These are phyloP conservation scores for Metschnikowia chrysomelidarum DNA, from an alignment of 805 yeast genomes.

Conservation along the genomic window DNA sequence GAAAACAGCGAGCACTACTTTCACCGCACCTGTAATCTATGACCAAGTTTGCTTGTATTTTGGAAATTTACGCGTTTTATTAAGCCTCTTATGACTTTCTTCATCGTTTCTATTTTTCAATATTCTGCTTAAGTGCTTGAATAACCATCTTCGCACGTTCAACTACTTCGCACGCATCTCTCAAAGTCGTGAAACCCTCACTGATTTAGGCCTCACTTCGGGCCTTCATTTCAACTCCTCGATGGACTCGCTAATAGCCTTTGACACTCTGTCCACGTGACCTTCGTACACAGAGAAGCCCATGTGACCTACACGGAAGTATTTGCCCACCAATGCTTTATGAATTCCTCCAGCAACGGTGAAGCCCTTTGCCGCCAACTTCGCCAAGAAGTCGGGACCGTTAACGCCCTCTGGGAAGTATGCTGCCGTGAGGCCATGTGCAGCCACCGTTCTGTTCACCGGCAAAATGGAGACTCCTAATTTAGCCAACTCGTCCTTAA, in stretches of 20 bases:
- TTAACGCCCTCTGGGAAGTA: conserved; percentile 75
- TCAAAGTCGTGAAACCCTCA: too few species aligned
- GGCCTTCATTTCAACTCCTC: conserved; percentile 16
- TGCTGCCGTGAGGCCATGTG: conserved; percentile 83
- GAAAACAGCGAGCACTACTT: too few species aligned
- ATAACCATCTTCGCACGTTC: not conserved
- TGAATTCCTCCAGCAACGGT: conserved; percentile 90
- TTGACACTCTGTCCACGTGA: conserved; percentile 34
- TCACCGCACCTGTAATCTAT: too few species aligned
- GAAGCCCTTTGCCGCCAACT: conserved; percentile 62
- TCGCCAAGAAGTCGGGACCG: conserved; percentile 62
- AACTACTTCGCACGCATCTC: not conserved
- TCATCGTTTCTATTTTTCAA: too few species aligned
- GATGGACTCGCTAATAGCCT: conserved; percentile 31
- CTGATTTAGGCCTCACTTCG: conserved; percentile 4
- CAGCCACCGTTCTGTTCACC: conserved; percentile 57
- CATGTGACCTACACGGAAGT: conserved; percentile 96
- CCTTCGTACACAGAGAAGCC: conserved; percentile 63
- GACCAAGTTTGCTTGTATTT: too few species aligned
- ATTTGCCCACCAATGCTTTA: conserved; percentile 72
- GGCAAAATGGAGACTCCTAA: conserved; percentile 72
- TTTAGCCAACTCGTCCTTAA: conserved; percentile 56
- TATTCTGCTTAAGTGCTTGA: not conserved
- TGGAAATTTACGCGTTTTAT: too few species aligned
- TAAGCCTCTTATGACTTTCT: too few species aligned